Base-by-base conservation (phyloP, 2,329 filamentous ascomycete species). In the Diaporthe helianthi region DNA sequence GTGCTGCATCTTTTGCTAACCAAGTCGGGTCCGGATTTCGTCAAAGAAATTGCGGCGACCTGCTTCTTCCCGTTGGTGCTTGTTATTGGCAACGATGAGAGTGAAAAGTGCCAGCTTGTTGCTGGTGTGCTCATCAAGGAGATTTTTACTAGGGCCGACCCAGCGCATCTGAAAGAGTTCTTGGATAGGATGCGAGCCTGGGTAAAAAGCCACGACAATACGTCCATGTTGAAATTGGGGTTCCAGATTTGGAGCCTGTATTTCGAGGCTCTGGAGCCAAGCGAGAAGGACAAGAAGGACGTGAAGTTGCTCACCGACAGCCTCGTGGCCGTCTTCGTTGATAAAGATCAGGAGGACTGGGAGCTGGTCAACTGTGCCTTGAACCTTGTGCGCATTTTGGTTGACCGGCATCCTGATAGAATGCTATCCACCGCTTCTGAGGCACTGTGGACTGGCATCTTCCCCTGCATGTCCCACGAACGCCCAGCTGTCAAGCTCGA, bases 61-160 rank as follows among this genome's bases (percentile, higher is more conserved):
- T 93, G 94, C 76, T 99, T 98, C 82, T 85, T 97, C 26, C 94
- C 94, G 0, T 80, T 99, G 7, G 89, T 98, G 63, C 89, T 97
- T 74, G 89, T 94, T 19, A 86, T 98, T 72, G 90, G 92, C 70
- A 97, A 98, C 74, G 96, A 99, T 71, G 92, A 97, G 66, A 93
- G 93, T 60, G 87, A 91, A 64, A 92, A 93, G 74, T 99, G 96
- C 79, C 90, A 93, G 36, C 87, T 94, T 71, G 90, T 95, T 78
- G 94, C 94, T 0, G 91, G 89, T 53, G 88, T 91, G 69, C 82
- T 99, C 53, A 83, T 98, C 68, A 93, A 92, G 76, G 90, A 92
- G 75, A 86, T 96, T 22, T 97, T 97, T 79, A 87, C 89, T 69
- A 89, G 90, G 74, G 90, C 94, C 2, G 92, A 95, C 76, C 86